Conservation (phyloP, 2,329 filamentous ascomycete species). For the Hysterium pulicare region DNA sequence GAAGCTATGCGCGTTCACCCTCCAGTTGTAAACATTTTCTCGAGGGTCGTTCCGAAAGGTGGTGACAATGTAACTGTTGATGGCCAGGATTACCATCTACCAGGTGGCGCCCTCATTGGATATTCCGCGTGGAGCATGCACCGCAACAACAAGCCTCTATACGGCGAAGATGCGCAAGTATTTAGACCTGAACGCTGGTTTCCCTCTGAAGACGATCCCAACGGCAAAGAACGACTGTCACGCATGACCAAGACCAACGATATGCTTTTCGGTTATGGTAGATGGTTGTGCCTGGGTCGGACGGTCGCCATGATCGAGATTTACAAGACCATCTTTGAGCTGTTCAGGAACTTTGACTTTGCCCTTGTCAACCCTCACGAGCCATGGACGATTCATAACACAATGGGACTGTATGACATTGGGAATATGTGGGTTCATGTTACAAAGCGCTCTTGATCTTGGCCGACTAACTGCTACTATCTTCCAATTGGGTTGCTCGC, state of each 20-base stretch:
- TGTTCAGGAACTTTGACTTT: slow-evolving; percentile 27
- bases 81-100: slow-evolving; percentile 18
- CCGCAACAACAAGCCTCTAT: slow-evolving; percentile 18
- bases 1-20: slow-evolving; percentile 45
- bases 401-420: slow-evolving; percentile 19
- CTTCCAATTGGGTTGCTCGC: too few relatives aligned
- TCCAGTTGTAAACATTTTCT: slow-evolving; percentile 23
- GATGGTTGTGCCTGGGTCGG: slow-evolving; percentile 29
- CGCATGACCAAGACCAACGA: slow-evolving; percentile 26
- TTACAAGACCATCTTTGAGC: slow-evolving; percentile 41
- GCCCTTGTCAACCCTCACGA: slow-evolving; percentile 17
- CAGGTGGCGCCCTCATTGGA: slow-evolving; percentile 24
- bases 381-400: slow-evolving; percentile 18
- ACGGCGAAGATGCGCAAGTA: slow-evolving; percentile 37
- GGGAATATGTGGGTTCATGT: slow-evolving; percentile 20
- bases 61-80: slow-evolving; percentile 23
- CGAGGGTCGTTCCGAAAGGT: slow-evolving; percentile 21
- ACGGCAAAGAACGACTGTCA: slow-evolving; percentile 7
- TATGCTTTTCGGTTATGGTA: slow-evolving; percentile 31
- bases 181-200: slow-evolving; percentile 51
- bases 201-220: slow-evolving; percentile 10
- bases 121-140: slow-evolving; percentile 22
- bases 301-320: slow-evolving; percentile 31
- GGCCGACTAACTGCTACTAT: too few relatives aligned
- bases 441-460: slow-evolving; percentile 10